Percentiles rank a stretch among this genome's conserved stretches.
Evolutionary conservation across 768 basidiomycete genomes (phyloP).

Genomic region (Termitomyces eurrhizus): DNA sequence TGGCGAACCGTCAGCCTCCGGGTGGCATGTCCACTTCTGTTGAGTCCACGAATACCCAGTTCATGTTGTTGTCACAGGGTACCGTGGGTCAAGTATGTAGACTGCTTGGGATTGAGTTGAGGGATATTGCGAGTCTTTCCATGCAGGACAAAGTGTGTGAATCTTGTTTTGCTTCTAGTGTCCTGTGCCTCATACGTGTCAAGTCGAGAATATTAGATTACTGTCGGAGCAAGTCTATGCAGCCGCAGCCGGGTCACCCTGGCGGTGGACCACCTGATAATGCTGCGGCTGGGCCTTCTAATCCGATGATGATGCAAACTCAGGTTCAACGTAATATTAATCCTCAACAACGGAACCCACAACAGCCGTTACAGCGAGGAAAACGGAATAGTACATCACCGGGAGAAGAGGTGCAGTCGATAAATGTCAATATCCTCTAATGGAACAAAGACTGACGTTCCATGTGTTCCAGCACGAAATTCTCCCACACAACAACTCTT

Average conservation of each 20-base stretch:
- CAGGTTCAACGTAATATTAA: conserved; percentile 24
- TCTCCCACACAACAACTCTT: conserved; percentile 45
- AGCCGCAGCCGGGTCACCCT: conserved; percentile 17
- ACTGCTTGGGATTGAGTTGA: conserved; percentile 14
- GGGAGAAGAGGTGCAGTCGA: conserved; percentile 47
- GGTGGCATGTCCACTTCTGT: conserved; percentile 15
- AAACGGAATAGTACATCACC: conserved; percentile 62
- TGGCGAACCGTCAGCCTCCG: conserved; percentile 41
- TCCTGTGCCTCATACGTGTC: background rate
- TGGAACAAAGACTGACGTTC: background rate
- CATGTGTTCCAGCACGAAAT: conserved; percentile 36
- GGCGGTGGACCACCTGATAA: conserved; percentile 26
- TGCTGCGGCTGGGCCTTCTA: conserved; percentile 41
- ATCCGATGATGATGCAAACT: conserved; percentile 27
- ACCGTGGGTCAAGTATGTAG: conserved; percentile 21
- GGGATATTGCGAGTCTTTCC: conserved; percentile 11
- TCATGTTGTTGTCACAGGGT: conserved; percentile 34
- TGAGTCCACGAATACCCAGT: conserved; percentile 33
- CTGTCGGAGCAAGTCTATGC: conserved; percentile 2
- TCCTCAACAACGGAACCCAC: conserved; percentile 23
- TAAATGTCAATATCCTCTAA: background rate
- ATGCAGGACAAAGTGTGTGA: conserved; percentile 55
- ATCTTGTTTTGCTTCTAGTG: background rate
- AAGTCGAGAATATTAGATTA: conserved; percentile 22
- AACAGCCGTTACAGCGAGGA: conserved; percentile 23